Evolutionary conservation across 768 basidiomycete genomes (phyloP).

Genomic region (Hygrophorus pudorinus): DNA sequence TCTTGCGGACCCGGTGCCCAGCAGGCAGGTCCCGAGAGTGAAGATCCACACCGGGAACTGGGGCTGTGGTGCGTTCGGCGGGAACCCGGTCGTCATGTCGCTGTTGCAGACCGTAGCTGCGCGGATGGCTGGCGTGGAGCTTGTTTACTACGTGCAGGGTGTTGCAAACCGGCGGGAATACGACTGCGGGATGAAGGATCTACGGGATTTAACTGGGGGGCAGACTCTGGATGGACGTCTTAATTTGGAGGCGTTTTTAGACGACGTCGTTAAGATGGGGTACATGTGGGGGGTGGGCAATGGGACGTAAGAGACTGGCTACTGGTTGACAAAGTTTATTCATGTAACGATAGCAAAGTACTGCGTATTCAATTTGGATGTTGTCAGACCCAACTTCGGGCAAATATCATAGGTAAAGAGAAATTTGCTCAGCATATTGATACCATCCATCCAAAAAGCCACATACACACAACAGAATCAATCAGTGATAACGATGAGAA

Average conservation of each 20-base stretch:
- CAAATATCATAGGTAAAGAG: too few species aligned
- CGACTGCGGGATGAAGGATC: neutral
- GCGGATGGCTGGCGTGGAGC: constrained; percentile 7
- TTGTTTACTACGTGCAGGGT: constrained; percentile 3
- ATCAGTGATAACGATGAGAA: too few species aligned
- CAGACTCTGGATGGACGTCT: neutral
- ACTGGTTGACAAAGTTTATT: too few species aligned
- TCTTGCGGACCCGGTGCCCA: constrained; percentile 1
- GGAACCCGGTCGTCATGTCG: constrained; percentile 10
- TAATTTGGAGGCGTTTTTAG: neutral
- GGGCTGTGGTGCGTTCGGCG: constrained; percentile 13
- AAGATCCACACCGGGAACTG: constrained; percentile 11
- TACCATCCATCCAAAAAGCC: too few species aligned
- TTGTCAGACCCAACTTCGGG: too few species aligned
- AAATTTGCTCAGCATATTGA: too few species aligned
- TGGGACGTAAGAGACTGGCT: constrained; percentile 1
- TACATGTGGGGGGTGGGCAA: constrained; percentile 1
- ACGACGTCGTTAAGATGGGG: neutral
- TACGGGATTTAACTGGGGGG: neutral
- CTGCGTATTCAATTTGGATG: too few species aligned
- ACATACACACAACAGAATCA: too few species aligned
- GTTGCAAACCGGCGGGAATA: neutral
- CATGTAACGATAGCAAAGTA: too few species aligned
- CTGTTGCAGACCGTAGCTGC: constrained; percentile 11
- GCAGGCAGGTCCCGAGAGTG: neutral